These are phyloP conservation scores for Coniochaeta prunicola DNA, from an alignment of 2,329 filamentous ascomycete species.

Conservation along the genomic window DNA sequence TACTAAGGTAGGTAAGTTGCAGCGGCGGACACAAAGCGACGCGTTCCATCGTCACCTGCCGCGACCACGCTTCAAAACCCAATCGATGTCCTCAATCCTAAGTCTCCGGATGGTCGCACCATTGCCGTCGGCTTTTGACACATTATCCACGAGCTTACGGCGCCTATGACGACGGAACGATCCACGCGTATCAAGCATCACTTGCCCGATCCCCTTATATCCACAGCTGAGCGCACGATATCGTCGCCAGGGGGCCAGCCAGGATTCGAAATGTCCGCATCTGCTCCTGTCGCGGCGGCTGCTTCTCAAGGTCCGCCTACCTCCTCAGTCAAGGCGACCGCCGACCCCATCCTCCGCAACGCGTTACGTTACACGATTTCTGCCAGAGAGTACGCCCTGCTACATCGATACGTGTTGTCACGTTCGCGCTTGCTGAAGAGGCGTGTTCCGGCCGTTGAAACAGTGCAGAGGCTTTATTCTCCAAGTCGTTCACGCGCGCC, in stretches of 20 bases:
- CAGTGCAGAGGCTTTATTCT: slow-evolving; percentile 47
- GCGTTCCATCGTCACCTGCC: background rate
- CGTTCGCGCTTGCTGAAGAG: slow-evolving; percentile 53
- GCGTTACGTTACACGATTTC: slow-evolving; percentile 81
- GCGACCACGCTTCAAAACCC: background rate
- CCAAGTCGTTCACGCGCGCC: slow-evolving; percentile 19
- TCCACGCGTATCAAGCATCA: background rate
- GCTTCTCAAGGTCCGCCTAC: background rate
- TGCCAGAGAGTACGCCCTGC: slow-evolving; percentile 74
- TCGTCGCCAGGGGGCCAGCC: background rate
- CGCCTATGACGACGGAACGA: background rate
- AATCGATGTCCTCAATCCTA: background rate
- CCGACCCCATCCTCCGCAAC: slow-evolving; percentile 72
- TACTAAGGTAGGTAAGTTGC: too few species aligned
- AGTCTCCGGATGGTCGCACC: background rate
- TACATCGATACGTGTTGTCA: slow-evolving; percentile 78
- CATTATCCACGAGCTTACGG: background rate
- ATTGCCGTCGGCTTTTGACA: background rate
- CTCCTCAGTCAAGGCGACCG: background rate
- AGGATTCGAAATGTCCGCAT: background rate
- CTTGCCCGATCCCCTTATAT: background rate
- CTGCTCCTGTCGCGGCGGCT: background rate
- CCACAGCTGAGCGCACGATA: background rate
- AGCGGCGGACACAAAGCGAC: background rate
- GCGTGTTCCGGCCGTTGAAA: slow-evolving; percentile 46